Evolutionary conservation across 345 rosid species (phyloP).

Genomic region (Erodium maritimum): DNA sequence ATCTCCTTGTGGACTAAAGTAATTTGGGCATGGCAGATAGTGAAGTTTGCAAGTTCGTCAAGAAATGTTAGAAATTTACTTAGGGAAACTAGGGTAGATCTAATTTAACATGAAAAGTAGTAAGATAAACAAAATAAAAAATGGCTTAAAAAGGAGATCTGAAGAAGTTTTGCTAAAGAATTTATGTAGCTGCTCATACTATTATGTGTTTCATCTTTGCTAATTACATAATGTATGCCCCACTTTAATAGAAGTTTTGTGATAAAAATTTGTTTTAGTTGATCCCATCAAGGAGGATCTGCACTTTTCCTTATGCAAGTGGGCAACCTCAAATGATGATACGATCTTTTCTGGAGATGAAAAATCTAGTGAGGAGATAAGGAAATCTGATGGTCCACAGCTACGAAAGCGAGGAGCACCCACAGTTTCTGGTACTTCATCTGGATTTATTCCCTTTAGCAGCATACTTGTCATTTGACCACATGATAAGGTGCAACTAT

Average conservation of each 20-base stretch:
- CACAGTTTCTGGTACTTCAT: slow-evolving; percentile 35
- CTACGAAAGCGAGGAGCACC: slow-evolving; percentile 34
- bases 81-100: not conserved
- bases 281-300: slow-evolving; percentile 34
- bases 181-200: not conserved
- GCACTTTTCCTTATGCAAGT: slow-evolving; percentile 49
- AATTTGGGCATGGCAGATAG: not conserved
- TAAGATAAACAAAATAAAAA: too few species aligned
- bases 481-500: too few species aligned
- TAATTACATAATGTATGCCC: too few species aligned
- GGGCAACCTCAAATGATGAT: slow-evolving; percentile 40
- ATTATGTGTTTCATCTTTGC: too few species aligned
- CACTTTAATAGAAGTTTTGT: not conserved
- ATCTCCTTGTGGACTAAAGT: not conserved
- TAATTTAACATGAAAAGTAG: not conserved
- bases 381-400: slow-evolving; percentile 23
- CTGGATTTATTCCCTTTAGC: too few species aligned
- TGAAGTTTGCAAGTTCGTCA: not conserved
- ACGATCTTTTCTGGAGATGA: slow-evolving; percentile 18
- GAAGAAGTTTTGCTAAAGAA: not conserved
- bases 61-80: not conserved
- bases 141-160: not conserved
- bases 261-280: slow-evolving; percentile 12
- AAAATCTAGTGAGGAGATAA: slow-evolving; percentile 19
- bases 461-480: too few species aligned